Evolutionary conservation across 495 filamentous ascomycete genomes (phyloP), one percentile per base, ranked within the genome.

Genomic region (Hyaloscypha variabilis): DNA sequence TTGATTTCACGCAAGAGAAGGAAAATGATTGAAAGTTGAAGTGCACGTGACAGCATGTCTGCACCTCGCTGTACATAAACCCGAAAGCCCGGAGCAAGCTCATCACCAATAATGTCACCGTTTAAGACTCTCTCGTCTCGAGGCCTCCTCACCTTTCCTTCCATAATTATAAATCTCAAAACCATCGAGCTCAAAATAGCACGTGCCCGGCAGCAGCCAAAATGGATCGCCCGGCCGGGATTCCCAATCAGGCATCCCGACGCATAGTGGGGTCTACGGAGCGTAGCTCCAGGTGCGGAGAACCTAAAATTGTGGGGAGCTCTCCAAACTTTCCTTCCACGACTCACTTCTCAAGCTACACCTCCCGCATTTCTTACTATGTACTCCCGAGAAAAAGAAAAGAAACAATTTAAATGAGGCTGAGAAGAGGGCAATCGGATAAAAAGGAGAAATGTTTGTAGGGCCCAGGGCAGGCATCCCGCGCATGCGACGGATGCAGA

Each of bases 241-340:
- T 34, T 29, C 55, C 55, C 55, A 34, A 58, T 8, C 11, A 13
- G 19, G 55, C 55, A 29, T 14, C 36, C 55, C 55, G 55, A 26
- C 11, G 21, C n/a, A 25, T 30, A 34, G 55, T 30, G 25, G 25
- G 30, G 39, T 46, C n/a, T n/a, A n/a, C n/a, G n/a, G n/a, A n/a
- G n/a, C n/a, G 6, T 36, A 36, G 31, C 31, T 30, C 8, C 26
- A 17, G 26, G 4, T 57, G 55, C 30, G 55, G 55, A 58, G 55
- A 34, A 58, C 26, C 55, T 29, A 6, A 34, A 58, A 58, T 29
- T 58, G 55, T 58, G 55, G 55, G 30, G 55, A 58, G 55, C 55
- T 58, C 26, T 58, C 51, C n/a, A 54, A 29, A 34, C 30, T 10
- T 58, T 58, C 25, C n/a, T n/a, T 2, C 24, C 8, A 8, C 14